phyloP scores from a whole-genome alignment of 2,329 filamentous ascomycete species.

The Alternaria arbusti region DNA sequence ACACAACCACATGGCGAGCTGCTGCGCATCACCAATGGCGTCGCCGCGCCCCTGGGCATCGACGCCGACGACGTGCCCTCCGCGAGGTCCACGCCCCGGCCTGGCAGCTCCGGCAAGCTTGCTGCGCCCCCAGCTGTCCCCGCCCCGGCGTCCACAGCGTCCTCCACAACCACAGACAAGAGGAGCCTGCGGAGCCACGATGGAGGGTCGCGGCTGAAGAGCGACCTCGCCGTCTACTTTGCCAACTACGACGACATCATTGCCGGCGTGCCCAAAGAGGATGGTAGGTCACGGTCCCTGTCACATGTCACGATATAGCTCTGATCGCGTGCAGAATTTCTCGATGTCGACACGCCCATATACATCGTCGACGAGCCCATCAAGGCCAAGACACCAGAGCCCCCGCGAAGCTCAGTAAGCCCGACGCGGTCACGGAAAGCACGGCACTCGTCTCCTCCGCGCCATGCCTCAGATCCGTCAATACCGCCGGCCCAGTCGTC shows the following conservation, averaged over 20 bases:
- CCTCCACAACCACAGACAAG: constrained; percentile 63
- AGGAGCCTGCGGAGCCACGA: constrained; percentile 87
- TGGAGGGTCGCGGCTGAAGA: constrained; percentile 81
- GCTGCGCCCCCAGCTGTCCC: constrained; percentile 27
- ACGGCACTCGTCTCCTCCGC: constrained; percentile 23
- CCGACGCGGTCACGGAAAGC: constrained; percentile 36
- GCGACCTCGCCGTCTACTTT: constrained; percentile 89
- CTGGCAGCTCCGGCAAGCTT: constrained; percentile 34
- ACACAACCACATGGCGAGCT: constrained; percentile 53
- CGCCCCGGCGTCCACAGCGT: constrained; percentile 18
- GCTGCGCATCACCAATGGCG: constrained; percentile 53
- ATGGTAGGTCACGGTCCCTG: constrained; percentile 61
- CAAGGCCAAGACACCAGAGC: constrained; percentile 33
- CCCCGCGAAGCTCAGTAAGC: constrained; percentile 29
- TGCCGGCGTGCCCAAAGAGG: constrained; percentile 79
- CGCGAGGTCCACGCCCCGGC: constrained; percentile 38
- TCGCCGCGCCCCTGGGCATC: constrained; percentile 43
- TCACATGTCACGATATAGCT: constrained; percentile 11
- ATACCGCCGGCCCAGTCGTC: constrained; percentile 33
- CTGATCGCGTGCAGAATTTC: constrained; percentile 63
- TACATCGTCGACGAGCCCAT: constrained; percentile 68
- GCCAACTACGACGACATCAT: constrained; percentile 94
- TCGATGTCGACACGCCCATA: constrained; percentile 76
- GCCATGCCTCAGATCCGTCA: constrained; percentile 17
- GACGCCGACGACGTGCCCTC: constrained; percentile 43